phyloP scores from a whole-genome alignment of 805 yeast genomes.

The Starmera caribaea region DNA sequence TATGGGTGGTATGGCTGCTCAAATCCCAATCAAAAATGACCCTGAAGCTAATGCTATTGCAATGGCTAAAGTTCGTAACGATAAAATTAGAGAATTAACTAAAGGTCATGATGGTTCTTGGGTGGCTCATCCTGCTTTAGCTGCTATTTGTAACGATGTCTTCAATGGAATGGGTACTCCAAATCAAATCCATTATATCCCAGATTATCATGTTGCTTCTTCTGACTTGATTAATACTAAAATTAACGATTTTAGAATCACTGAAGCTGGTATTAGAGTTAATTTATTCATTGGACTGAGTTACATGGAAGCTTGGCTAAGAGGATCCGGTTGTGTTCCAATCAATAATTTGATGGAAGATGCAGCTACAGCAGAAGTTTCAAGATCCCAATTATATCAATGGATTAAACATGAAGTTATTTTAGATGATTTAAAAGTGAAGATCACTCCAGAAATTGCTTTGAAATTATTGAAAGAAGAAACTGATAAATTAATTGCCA shows the following conservation, averaged over 20 bases:
- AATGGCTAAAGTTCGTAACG: constrained; percentile 62
- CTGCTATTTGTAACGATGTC: constrained; percentile 61
- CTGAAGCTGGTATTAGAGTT: constrained; percentile 60
- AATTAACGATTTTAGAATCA: constrained; percentile 53
- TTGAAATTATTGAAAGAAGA: constrained; percentile 50
- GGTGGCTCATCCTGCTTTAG: constrained; percentile 84
- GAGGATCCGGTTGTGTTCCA: constrained; percentile 81
- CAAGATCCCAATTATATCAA: constrained; percentile 73
- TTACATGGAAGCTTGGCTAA: constrained; percentile 81
- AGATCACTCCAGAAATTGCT: constrained; percentile 51
- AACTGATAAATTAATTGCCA: constrained; percentile 43
- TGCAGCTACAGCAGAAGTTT: constrained; percentile 85
- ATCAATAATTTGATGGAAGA: constrained; percentile 83
- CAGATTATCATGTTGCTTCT: constrained; percentile 38
- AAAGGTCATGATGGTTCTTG: constrained; percentile 85
- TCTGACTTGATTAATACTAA: constrained; percentile 54
- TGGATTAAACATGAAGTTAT: constrained; percentile 69
- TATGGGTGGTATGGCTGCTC: constrained; percentile 90
- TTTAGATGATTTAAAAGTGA: constrained; percentile 46
- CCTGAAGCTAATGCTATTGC: constrained; percentile 53
- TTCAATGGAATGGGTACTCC: constrained; percentile 77
- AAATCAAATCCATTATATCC: constrained; percentile 52
- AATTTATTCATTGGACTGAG: constrained; percentile 69
- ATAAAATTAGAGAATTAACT: constrained; percentile 64
- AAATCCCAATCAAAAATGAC: constrained; percentile 72